Base-by-base conservation (phyloP, 2,329 filamentous ascomycete genomes). In the Microascus cirrosus region DNA sequence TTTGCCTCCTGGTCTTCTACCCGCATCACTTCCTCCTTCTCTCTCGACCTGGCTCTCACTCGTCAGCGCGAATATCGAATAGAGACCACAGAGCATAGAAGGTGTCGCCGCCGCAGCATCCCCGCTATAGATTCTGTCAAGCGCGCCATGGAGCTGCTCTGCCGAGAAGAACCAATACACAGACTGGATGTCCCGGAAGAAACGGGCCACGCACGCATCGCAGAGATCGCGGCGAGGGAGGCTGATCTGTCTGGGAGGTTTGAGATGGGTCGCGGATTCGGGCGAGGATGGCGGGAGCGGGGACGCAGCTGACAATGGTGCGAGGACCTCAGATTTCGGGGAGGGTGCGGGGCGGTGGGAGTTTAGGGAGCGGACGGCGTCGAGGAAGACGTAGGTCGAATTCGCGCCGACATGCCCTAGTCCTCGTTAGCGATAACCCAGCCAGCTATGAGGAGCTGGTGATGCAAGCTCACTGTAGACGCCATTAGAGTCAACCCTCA, bases 161-260 rank as follows among this genome's bases (percentile, higher is more conserved):
- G 62, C 62, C 1, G 64, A 63, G 59, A 65, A 63, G 54, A 67
- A 63, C 65, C 65, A 67, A 54, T 67, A 67, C 42, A 67, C 57
- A 10, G 63, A 63, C 58, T 67, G 65, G 32, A 67, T 62, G 36
- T 67, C 65, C 42, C 60, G 56, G 57, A 67, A 66, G 60, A 66
- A 67, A 54, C 65, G 63, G 18, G 63, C 61, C 1, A 67, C 61
- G 54, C 65, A 66, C 54, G 62, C 62, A 54, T 65, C 61, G 55
- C 65, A 66, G 11, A 67, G 61, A 53, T 67, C 65, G 18, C 65
- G 63, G 8, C 65, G 61, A 0, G 65, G 65, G 3, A 67, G 56
- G 42, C 63, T 66, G 20, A 67, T 63, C 35, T 65, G 64, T 20
- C 57, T 53, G 12, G 42, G 35, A 7, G 55, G 25, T 18, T 60